These are phyloP conservation scores for Singerocomus rubriflavus DNA, from an alignment of 1,284 basidiomycete genomes.

Conservation along the genomic window DNA sequence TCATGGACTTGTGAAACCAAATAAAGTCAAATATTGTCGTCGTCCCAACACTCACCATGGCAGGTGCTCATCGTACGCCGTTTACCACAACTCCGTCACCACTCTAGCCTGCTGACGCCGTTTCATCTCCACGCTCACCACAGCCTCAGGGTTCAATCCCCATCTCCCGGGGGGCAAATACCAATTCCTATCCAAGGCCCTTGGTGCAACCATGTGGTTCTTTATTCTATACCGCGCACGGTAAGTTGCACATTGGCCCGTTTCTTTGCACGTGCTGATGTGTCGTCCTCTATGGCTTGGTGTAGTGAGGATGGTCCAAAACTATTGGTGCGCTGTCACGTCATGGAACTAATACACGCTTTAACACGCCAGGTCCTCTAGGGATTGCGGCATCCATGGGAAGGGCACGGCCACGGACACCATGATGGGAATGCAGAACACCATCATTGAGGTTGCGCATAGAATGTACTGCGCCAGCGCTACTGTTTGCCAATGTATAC, in stretches of 20 bases:
- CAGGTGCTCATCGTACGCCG: slow-evolving; percentile 30
- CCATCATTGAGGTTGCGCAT: slow-evolving; percentile 25
- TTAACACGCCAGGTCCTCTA: slow-evolving; percentile 17
- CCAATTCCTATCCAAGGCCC: slow-evolving; percentile 75
- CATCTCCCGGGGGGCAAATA: slow-evolving; percentile 78
- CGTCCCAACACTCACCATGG: slow-evolving; percentile 28
- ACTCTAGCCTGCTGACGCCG: not conserved
- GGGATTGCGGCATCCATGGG: slow-evolving; percentile 58
- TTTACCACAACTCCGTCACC: not conserved
- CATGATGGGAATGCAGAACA: slow-evolving; percentile 30
- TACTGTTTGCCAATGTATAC: slow-evolving; percentile 13
- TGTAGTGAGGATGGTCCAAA: slow-evolving; percentile 73
- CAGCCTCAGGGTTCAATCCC: slow-evolving; percentile 77
- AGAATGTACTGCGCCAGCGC: slow-evolving; percentile 10
- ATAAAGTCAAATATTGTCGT: slow-evolving; percentile 27
- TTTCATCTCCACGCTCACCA: not conserved
- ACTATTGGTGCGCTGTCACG: slow-evolving; percentile 49
- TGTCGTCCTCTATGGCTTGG: slow-evolving; percentile 1
- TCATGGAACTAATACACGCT: not conserved
- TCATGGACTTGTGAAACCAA: slow-evolving; percentile 9
- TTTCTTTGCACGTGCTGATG: slow-evolving; percentile 3
- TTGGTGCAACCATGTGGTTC: slow-evolving; percentile 96
- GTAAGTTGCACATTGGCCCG: slow-evolving; percentile 46
- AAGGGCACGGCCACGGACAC: slow-evolving; percentile 49
- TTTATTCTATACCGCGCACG: slow-evolving; percentile 94